A percentile compares a stretch with the other conserved stretches of the same genome.
Conservation (phyloP, 2,329 filamentous ascomycete species). For the Phaeosphaeriaceae sp. region DNA sequence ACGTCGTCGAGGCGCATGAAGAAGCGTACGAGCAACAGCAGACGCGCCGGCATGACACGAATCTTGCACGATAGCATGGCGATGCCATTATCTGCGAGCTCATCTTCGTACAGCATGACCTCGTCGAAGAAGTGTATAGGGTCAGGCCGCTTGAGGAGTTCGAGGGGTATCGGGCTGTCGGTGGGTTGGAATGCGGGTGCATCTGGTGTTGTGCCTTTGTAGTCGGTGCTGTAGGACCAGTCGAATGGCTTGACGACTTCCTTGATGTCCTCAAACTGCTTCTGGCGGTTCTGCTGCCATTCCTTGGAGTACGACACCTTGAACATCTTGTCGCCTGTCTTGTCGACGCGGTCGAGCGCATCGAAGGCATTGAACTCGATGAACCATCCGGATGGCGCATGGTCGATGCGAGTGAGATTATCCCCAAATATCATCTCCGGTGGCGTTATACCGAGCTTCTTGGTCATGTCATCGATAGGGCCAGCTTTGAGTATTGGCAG, state of each 20-base stretch:
- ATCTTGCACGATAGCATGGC: constrained; percentile 89
- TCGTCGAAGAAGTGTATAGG: constrained; percentile 98
- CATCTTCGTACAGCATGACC: constrained; percentile 94
- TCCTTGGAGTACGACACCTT: constrained; percentile 91
- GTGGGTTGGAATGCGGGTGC: constrained; percentile 52
- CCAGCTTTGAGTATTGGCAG: constrained; percentile 92
- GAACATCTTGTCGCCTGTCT: constrained; percentile 88
- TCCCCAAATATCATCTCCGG: constrained; percentile 99
- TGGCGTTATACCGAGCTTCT: constrained; percentile 80
- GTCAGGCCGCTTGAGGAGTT: constrained; percentile 85
- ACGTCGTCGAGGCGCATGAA: constrained; percentile 96
- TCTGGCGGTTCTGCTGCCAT: constrained; percentile 79
- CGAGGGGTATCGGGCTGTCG: constrained; percentile 75
- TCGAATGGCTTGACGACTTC: constrained; percentile 96
- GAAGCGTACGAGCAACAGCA: constrained; percentile 83
- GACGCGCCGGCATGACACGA: constrained; percentile 86
- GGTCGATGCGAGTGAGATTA: constrained; percentile 79
- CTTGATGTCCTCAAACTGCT: constrained; percentile 83
- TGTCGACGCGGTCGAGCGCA: constrained; percentile 90
- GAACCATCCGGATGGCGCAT: constrained; percentile 77
- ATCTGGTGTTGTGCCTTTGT: constrained; percentile 70
- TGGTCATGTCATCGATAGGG: constrained; percentile 85
- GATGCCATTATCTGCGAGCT: constrained; percentile 97
- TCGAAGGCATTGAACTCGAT: constrained; percentile 85
- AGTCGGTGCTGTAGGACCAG: constrained; percentile 95